Base-by-base conservation (phyloP, 1,284 basidiomycete genomes). In the Phellinidium pouzarii region DNA sequence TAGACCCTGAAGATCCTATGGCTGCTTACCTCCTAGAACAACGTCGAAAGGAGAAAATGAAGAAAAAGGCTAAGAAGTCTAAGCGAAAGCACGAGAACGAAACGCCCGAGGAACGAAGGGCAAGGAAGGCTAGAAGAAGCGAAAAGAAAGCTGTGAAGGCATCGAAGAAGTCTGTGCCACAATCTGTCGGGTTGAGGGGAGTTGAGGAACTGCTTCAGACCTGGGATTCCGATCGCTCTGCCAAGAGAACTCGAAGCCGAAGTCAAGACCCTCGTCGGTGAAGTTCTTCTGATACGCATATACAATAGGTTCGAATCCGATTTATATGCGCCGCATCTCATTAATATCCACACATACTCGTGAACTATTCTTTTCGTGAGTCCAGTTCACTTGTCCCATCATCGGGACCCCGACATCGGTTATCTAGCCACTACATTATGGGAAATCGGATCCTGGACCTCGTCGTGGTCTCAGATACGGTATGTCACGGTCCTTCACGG, bases 1-100 rank as follows among this genome's bases (percentile, higher is more conserved):
- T 94, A 53, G 94, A 98, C 66, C 87, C 91, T 3, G 93, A 98
- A 64, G 96, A 99, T 69, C 96, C 96, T 0, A 99, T 99, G 96
- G 83, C 87, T 17, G 91, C 91, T 56, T 98, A 92, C 66, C 72
- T 94, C 17, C 68, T 89, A 44, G 74, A 80, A 14, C 75, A 87
- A 65, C 75, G 82, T 60, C 78, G 74, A 62, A 85, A 88, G 64
- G 78, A 82, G 63, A 85, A 81, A 59, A 78, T 75, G 2, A 62
- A 70, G 48, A 81, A 80, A 66, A 83, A 79, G 62, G 64, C 68
- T 3, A 84, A 80, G 64, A 79, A 74, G 54, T 78, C 67, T 20
- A 76, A 76, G 61, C 65, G 69, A 23, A 84, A 78, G 60, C 80
- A 76, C 61, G 84, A 76, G 65, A 73, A 86, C 62, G 89, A 91